Conservation (phyloP, 106 monocot genomes). For the Hemerocallis citrina region DNA sequence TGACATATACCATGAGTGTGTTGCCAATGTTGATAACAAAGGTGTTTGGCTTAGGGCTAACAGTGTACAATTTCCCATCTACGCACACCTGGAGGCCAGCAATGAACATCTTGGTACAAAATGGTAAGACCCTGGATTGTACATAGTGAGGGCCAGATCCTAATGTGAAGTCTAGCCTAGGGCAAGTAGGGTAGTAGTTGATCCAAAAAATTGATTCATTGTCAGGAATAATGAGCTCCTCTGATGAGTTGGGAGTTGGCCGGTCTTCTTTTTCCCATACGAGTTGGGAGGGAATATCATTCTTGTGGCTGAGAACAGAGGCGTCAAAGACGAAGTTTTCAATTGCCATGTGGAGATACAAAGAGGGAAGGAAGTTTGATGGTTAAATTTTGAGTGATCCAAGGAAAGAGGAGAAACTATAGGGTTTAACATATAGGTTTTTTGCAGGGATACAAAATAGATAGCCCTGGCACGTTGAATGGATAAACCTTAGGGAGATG, state of each 20-base stretch:
- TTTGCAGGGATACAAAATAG: too few species aligned
- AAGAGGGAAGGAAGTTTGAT: background rate
- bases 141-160: conserved; percentile 55
- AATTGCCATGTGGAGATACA: background rate
- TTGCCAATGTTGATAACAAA: conserved; percentile 49
- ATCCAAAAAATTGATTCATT: conserved; percentile 37
- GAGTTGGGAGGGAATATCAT: conserved; percentile 38
- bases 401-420: too few species aligned
- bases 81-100: conserved; percentile 29
- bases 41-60: conserved; percentile 17
- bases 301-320: conserved; percentile 15
- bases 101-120: conserved; percentile 31
- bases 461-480: too few species aligned
- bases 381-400: background rate
- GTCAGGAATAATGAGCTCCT: conserved; percentile 44
- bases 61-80: conserved; percentile 24
- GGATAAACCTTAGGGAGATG: too few species aligned
- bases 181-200: conserved; percentile 63
- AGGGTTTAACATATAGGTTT: too few species aligned
- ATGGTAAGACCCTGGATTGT: conserved; percentile 50
- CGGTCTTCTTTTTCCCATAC: conserved; percentile 41
- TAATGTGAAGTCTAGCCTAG: conserved; percentile 33
- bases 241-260: conserved; percentile 17
- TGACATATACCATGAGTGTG: conserved; percentile 33
- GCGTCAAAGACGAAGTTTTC: conserved; percentile 34